Percentiles rank a stretch among this genome's conserved stretches.
Conservation (phyloP, 352 stramenopile species). For the Pythium dissotocum region DNA sequence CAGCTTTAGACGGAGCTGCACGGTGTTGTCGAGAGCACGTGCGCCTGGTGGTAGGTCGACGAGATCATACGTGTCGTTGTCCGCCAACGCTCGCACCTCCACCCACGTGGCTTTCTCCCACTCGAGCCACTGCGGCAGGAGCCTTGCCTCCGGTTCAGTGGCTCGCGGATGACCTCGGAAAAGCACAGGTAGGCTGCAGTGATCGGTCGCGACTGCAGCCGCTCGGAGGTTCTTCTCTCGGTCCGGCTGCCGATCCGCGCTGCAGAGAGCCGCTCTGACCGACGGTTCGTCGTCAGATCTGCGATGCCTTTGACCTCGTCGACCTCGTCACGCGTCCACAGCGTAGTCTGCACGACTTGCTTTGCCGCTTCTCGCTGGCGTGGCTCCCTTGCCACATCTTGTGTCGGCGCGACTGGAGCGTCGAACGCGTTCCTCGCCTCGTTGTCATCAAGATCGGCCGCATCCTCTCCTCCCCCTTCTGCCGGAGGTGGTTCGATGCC, state of each 20-base stretch:
- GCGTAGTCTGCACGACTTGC: too few species aligned
- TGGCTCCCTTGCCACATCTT: too few species aligned
- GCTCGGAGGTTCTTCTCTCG: too few species aligned
- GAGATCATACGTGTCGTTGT: neutral
- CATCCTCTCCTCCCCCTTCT: neutral
- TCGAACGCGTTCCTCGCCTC: too few species aligned
- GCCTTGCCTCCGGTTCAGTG: neutral
- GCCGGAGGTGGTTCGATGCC: neutral
- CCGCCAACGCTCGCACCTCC: neutral
- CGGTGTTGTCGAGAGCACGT: neutral
- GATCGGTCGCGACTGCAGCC: too few species aligned
- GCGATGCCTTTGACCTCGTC: too few species aligned
- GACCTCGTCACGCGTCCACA: too few species aligned
- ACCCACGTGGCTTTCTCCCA: neutral
- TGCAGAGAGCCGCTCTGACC: too few species aligned
- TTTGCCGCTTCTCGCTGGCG: too few species aligned
- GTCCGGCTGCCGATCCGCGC: too few species aligned
- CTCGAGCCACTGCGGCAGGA: neutral
- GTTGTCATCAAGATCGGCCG: neutral
- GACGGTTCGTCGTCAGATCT: too few species aligned
- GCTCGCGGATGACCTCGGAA: neutral
- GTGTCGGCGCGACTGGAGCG: too few species aligned
- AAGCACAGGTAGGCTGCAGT: neutral
- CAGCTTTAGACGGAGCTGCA: neutral
- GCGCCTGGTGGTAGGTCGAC: neutral